Evolutionary conservation across 1,284 basidiomycete genomes (phyloP).

Genomic region (Trametes sp.): DNA sequence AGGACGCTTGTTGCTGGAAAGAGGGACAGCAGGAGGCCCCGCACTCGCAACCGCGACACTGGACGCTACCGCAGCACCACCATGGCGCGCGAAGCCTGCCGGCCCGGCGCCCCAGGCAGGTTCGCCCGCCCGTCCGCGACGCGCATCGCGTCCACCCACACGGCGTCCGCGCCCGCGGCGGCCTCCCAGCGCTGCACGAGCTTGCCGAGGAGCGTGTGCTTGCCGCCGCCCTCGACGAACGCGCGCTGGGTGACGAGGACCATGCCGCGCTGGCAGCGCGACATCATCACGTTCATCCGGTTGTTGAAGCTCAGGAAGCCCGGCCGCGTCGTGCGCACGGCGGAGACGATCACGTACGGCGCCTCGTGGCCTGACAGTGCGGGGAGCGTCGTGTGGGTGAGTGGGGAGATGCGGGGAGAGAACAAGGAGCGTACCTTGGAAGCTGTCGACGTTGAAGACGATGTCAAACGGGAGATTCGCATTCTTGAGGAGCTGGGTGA

Average conservation of each 20-base stretch:
- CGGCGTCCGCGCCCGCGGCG: conserved; percentile 1
- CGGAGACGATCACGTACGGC: conserved; percentile 64
- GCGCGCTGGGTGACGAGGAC: conserved; percentile 34
- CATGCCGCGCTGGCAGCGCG: conserved; percentile 33
- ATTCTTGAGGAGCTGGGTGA: conserved; percentile 57
- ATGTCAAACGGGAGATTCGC: conserved; percentile 56
- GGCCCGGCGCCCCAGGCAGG: conserved; percentile 17
- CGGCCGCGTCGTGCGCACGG: conserved; percentile 63
- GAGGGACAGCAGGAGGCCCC: too few relatives aligned
- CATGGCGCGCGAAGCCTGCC: neutral
- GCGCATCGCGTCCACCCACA: conserved; percentile 27
- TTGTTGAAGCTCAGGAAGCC: conserved; percentile 66
- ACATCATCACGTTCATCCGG: conserved; percentile 71
- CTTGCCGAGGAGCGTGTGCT: conserved; percentile 21
- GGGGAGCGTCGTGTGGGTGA: neutral
- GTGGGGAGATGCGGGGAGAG: conserved; percentile 13
- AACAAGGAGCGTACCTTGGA: conserved; percentile 60
- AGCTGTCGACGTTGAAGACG: conserved; percentile 73
- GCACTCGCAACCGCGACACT: too few relatives aligned
- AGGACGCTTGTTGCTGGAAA: too few relatives aligned
- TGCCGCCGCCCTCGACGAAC: conserved; percentile 29
- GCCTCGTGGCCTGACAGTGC: conserved; percentile 46
- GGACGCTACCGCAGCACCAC: neutral
- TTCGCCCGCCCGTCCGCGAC: conserved; percentile 16
- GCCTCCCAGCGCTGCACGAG: conserved; percentile 30